Conservation (phyloP, 2,329 filamentous ascomycete genomes). For the Chaetoscypha palmicola region DNA sequence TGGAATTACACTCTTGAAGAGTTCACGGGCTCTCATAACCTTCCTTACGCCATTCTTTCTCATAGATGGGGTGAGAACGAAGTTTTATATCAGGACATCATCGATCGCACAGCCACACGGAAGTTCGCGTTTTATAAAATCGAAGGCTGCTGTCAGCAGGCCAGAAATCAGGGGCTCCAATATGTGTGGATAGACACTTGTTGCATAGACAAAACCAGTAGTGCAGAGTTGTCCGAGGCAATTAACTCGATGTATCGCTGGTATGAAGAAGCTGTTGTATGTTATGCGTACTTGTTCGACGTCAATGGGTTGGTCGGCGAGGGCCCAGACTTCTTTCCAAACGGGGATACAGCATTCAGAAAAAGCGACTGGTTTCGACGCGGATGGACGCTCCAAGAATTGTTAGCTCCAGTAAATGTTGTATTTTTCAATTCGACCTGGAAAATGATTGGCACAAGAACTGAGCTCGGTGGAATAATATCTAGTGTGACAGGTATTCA, state of each 20-base stretch:
- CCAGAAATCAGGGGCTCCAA: conserved; percentile 3
- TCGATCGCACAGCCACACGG: neutral
- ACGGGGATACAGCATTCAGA: no score
- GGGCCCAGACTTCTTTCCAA: neutral
- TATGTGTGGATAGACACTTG: conserved; percentile 17
- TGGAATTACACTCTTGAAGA: conserved; percentile 10
- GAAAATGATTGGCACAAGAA: neutral
- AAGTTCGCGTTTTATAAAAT: conserved; percentile 8
- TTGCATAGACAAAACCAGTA: conserved; percentile 17
- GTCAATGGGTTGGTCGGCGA: neutral
- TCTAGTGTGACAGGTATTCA: neutral
- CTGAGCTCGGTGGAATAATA: neutral
- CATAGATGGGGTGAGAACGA: conserved; percentile 27
- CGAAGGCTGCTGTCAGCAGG: conserved; percentile 3
- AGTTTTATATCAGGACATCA: conserved; percentile 21
- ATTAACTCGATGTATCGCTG: conserved; percentile 17
- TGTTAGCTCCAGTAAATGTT: neutral
- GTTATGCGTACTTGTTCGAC: conserved; percentile 9
- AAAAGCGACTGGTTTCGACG: neutral
- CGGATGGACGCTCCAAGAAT: neutral
- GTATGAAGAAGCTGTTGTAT: conserved; percentile 11
- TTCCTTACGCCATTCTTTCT: conserved; percentile 25
- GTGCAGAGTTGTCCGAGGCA: conserved; percentile 15
- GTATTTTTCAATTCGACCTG: neutral
- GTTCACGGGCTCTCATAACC: conserved; percentile 4